These are phyloP conservation scores for Liriodendron chinense DNA, from an alignment of 164 flowering plant genomes.

Conservation along the genomic window DNA sequence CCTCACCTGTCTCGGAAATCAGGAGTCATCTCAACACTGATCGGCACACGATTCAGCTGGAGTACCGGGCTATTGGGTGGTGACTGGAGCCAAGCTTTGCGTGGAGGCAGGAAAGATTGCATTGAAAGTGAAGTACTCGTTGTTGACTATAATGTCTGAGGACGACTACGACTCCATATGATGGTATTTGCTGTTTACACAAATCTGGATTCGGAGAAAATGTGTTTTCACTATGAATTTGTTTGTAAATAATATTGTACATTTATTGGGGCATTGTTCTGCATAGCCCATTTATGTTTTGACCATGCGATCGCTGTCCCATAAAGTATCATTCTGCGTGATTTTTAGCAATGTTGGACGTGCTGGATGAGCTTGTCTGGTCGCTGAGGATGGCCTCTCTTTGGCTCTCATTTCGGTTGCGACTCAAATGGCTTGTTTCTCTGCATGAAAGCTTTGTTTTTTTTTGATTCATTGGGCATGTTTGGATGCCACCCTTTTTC, in stretches of 20 bases:
- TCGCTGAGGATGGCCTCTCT: too few relatives aligned
- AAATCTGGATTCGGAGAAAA: not conserved
- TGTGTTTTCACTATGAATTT: not conserved
- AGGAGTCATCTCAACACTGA: constrained; percentile 55
- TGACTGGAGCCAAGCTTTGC: constrained; percentile 83
- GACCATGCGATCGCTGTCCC: too few relatives aligned
- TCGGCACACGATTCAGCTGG: constrained; percentile 64
- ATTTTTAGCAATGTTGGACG: too few relatives aligned
- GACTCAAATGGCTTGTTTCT: too few relatives aligned
- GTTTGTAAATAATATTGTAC: not conserved
- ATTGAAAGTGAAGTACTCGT: constrained; percentile 68
- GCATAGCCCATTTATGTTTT: too few relatives aligned
- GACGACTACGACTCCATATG: constrained; percentile 26
- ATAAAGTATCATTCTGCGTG: too few relatives aligned
- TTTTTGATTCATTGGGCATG: too few relatives aligned
- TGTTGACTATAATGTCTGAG: constrained; percentile 56
- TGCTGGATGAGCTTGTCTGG: too few relatives aligned
- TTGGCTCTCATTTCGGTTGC: too few relatives aligned
- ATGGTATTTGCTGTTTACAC: not conserved
- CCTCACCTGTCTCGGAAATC: constrained; percentile 50
- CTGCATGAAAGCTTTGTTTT: too few relatives aligned
- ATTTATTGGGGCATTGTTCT: not conserved
- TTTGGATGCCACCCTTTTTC: too few relatives aligned
- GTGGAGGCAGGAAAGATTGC: constrained; percentile 67
- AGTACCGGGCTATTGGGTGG: constrained; percentile 96